phyloP scores from a whole-genome alignment of 495 filamentous ascomycete species.

The Cryomyces minteri region DNA sequence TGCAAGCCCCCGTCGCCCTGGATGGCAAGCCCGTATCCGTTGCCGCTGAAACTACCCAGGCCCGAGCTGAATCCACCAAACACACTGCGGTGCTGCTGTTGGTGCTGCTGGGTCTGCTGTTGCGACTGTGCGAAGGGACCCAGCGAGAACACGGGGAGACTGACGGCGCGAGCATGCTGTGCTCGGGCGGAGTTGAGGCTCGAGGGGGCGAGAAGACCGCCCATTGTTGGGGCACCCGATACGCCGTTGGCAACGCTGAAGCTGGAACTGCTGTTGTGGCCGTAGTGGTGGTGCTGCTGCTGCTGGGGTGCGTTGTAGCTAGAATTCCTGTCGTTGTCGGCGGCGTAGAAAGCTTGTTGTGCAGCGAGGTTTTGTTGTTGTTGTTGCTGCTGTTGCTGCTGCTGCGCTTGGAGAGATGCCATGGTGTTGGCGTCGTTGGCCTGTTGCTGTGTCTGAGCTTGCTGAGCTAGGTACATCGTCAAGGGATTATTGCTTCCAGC shows the following conservation, averaged over 20 bases:
- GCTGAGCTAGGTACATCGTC: slow-evolving; percentile 56
- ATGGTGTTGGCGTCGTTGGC: slow-evolving; percentile 12
- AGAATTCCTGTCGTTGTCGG: slow-evolving; percentile 37
- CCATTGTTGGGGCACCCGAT: slow-evolving; percentile 46
- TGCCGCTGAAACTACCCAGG: slow-evolving; percentile 33
- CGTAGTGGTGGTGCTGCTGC: slow-evolving; percentile 18
- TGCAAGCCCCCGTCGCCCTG: slow-evolving; percentile 43
- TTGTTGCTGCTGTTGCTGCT: slow-evolving; percentile 23
- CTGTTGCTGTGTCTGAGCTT: slow-evolving; percentile 31
- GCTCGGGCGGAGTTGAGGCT: slow-evolving; percentile 37
- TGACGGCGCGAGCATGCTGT: slow-evolving; percentile 71
- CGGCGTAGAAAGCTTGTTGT: slow-evolving; percentile 42
- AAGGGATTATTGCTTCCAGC: slow-evolving; percentile 68
- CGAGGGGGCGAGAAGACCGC: slow-evolving; percentile 57
- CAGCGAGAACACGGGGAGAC: slow-evolving; percentile 55
- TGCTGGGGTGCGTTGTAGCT: neutral
- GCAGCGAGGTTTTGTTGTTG: slow-evolving; percentile 41
- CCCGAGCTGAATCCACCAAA: slow-evolving; percentile 40
- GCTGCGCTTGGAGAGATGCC: slow-evolving; percentile 16
- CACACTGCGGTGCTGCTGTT: slow-evolving; percentile 23
- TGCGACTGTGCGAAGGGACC: slow-evolving; percentile 33
- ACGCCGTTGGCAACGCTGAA: slow-evolving; percentile 27
- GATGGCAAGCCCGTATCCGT: slow-evolving; percentile 43
- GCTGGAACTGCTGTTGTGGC: slow-evolving; percentile 34
- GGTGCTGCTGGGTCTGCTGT: slow-evolving; percentile 14